phyloP scores from a whole-genome alignment of 2,329 filamentous ascomycete genomes.

The Colletotrichum paranaense region DNA sequence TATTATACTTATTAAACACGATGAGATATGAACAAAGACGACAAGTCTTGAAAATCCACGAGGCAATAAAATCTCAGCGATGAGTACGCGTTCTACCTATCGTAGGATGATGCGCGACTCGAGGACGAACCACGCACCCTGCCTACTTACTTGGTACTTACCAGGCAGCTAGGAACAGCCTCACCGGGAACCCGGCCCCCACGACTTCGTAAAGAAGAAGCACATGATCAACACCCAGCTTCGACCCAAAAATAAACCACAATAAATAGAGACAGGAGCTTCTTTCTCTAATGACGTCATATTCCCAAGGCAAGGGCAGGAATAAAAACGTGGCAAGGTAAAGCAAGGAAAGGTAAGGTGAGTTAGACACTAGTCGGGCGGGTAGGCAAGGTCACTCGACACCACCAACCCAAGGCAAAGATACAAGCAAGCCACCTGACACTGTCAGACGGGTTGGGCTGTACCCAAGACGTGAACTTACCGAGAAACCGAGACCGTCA shows the following conservation, averaged over 20 bases:
- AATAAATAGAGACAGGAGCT: background rate
- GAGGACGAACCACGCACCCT: background rate
- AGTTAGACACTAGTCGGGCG: background rate
- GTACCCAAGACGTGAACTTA: background rate
- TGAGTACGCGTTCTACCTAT: no score
- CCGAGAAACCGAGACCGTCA: conserved; percentile 13
- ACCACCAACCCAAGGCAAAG: background rate
- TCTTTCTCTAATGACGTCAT: conserved; percentile 5
- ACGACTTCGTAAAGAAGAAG: background rate
- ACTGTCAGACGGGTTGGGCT: conserved; percentile 16
- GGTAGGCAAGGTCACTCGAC: conserved; percentile 25
- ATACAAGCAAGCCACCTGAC: conserved; percentile 27
- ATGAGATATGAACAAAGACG: no score
- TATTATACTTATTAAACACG: no score
- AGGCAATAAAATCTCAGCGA: no score
- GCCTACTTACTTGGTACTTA: no score
- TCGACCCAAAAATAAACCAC: background rate
- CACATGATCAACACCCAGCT: background rate
- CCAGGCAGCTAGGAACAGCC: background rate
- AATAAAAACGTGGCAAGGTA: background rate
- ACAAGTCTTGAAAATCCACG: no score
- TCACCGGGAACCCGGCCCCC: background rate
- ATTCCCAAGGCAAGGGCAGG: background rate
- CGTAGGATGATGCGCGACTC: background rate
- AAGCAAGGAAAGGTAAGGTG: background rate